These are phyloP conservation scores for Xanthoparmelia taractica DNA, from an alignment of 495 filamentous ascomycete species.

Conservation along the genomic window DNA sequence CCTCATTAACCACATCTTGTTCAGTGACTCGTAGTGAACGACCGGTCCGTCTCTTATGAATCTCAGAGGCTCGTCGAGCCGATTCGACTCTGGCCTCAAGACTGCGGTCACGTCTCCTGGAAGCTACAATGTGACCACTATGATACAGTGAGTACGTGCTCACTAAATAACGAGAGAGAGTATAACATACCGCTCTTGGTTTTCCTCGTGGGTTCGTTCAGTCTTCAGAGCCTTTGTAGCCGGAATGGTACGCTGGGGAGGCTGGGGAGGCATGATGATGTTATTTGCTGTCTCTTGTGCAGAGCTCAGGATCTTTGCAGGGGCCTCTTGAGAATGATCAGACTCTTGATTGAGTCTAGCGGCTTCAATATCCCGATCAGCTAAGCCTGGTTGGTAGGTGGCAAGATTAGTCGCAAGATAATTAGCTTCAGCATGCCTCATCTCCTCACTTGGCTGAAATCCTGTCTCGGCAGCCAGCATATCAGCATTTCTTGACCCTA, in stretches of 20 bases:
- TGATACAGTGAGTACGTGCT: slow-evolving; percentile 17
- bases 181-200: slow-evolving; percentile 67
- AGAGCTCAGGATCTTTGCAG: too few species aligned
- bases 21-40: slow-evolving; percentile 75
- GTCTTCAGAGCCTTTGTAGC: slow-evolving; percentile 49
- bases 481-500: too few species aligned
- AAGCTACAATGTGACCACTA: slow-evolving; percentile 91
- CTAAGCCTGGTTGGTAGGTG: too few species aligned
- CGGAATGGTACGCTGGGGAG: slow-evolving; percentile 38
- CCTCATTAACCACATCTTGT: slow-evolving; percentile 82
- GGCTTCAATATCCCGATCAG: too few species aligned
- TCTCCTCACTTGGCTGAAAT: too few species aligned
- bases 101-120: slow-evolving; percentile 77
- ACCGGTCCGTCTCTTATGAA: slow-evolving; percentile 85
- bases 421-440: too few species aligned
- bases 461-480: too few species aligned
- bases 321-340: too few species aligned
- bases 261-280: too few species aligned
- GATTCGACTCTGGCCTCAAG: slow-evolving; percentile 87
- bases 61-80: slow-evolving; percentile 75
- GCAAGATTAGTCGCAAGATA: too few species aligned
- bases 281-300: neutral
- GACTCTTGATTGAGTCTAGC: too few species aligned
- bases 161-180: neutral
- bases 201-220: slow-evolving; percentile 75